Percentiles rank a stretch among this genome's conserved stretches.
These are phyloP conservation scores for Candida nemodendra DNA, from an alignment of 805 yeast species.

Conservation along the genomic window DNA sequence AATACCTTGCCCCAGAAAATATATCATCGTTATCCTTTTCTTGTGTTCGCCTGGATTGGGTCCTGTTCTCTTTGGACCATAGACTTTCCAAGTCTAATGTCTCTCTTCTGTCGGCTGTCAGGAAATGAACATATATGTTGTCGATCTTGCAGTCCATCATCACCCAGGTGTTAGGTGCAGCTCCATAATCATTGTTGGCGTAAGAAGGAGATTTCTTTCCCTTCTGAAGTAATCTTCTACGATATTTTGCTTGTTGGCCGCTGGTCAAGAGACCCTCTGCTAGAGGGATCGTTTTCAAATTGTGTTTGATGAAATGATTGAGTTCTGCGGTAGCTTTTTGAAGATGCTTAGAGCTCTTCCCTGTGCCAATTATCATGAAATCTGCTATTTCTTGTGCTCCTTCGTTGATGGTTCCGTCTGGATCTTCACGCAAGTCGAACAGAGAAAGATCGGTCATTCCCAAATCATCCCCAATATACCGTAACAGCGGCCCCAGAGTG, in stretches of 20 bases:
- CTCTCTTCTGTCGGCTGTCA: constrained; percentile 67
- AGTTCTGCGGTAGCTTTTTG: constrained; percentile 66
- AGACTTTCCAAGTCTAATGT: constrained; percentile 70
- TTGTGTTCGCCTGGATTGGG: constrained; percentile 10
- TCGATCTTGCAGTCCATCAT: constrained; percentile 68
- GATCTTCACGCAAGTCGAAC: constrained; percentile 56
- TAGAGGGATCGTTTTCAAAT: constrained; percentile 43
- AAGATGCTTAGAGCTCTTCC: constrained; percentile 74
- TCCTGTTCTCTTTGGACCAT: constrained; percentile 40
- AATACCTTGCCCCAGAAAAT: constrained; percentile 44
- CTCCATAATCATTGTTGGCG: constrained; percentile 57
- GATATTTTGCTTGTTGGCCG: constrained; percentile 49
- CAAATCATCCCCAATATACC: constrained; percentile 52
- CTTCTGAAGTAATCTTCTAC: constrained; percentile 50
- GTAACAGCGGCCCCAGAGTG: constrained; percentile 43
- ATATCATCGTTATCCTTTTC: constrained; percentile 39
- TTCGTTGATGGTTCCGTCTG: constrained; percentile 24
- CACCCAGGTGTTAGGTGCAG: constrained; percentile 73
- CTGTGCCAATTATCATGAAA: constrained; percentile 67
- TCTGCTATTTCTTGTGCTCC: constrained; percentile 39
- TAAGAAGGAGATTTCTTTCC: constrained; percentile 54
- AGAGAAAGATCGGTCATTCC: constrained; percentile 64
- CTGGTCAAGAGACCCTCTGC: constrained; percentile 73
- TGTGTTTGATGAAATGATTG: constrained; percentile 55
- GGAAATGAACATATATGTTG: constrained; percentile 65